Evolutionary conservation across 306 rosid genomes (phyloP).

Genomic region (peach (Prunus persica)): DNA sequence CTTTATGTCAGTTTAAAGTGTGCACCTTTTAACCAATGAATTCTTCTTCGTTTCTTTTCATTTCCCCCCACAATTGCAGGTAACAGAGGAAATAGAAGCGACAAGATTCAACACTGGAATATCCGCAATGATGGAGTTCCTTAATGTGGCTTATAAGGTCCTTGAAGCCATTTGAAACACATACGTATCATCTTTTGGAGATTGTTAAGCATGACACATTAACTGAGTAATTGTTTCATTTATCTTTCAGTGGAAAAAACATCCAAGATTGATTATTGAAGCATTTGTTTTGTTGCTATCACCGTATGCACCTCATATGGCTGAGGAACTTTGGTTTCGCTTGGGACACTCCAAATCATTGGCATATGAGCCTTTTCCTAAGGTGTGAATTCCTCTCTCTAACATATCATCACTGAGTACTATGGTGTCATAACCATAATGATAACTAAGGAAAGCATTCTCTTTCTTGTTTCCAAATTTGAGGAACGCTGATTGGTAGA

Average conservation of each 20-base stretch:
- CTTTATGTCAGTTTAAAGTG: background rate
- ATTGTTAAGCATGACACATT: background rate
- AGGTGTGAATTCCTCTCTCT: conserved; percentile 41
- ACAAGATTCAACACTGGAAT: conserved; percentile 97
- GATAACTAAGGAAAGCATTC: no score
- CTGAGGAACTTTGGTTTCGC: conserved; percentile 95
- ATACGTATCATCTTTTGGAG: background rate
- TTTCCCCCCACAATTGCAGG: conserved; percentile 41
- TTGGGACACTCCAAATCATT: conserved; percentile 77
- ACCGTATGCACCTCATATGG: conserved; percentile 93
- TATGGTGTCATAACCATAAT: no score
- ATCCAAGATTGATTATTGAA: conserved; percentile 69
- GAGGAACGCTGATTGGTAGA: background rate
- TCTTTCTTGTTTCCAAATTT: no score
- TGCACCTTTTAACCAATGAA: conserved; percentile 32
- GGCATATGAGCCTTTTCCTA: conserved; percentile 77
- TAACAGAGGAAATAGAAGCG: conserved; percentile 88
- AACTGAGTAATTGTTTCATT: conserved; percentile 9
- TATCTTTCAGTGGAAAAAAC: conserved; percentile 74
- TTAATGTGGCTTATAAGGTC: conserved; percentile 88
- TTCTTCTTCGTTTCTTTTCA: background rate
- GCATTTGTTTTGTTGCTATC: conserved; percentile 85
- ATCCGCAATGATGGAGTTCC: conserved; percentile 97
- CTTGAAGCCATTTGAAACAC: background rate
- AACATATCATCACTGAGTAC: no score